Evolutionary conservation across 192 early-diverging fungal species (phyloP), one percentile per base, ranked within the genome.

Genomic region (Podila verticillata): DNA sequence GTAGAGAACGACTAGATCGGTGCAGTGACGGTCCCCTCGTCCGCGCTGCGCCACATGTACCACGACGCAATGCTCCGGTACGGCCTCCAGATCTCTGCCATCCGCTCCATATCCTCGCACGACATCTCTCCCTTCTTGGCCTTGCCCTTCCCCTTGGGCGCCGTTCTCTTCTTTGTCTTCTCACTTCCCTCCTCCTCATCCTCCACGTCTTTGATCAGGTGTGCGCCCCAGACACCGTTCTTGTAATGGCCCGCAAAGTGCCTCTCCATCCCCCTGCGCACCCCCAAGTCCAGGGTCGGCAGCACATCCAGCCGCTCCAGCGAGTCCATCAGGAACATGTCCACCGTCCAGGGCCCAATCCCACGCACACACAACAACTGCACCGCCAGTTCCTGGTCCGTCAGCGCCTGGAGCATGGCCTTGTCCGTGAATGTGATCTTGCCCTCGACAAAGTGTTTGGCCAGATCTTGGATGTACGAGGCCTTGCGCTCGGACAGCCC

Each of bases 271-370:
- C 75, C 75, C 22, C 17, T 65, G 20, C 75, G 68, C 5, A 79
- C 44, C 3, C 75, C 75, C 28, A 79, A 36, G 44, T 79, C 75
- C 30, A 79, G 31, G 2, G 75, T 79, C 15, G 75, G 75, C 7
- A 79, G 35, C 4, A 79, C 51, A 67, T 79, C 75, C 39, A 79
- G 32, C 2, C 75, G 75, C 32, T 72, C 75, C 1, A 79, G 69
- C 7, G 75, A 61, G n/a, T 56, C n/a, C 69, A 79, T 79, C 75
- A 79, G 62, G 34, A 79, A 79, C 75, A 79, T 79, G 28, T 79
- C 75, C 20, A 79, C 69, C 15, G 75, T 79, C 75, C 75, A 79
- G 4, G 62, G 75, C 20, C 75, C 75, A 30, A 79, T 79, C 28
- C 75, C 75, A 19, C 69, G 63, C 20, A 79, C 75, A 60, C 75